Evolutionary conservation across 306 rosid genomes (phyloP).

Genomic region (Glycine latifolia): DNA sequence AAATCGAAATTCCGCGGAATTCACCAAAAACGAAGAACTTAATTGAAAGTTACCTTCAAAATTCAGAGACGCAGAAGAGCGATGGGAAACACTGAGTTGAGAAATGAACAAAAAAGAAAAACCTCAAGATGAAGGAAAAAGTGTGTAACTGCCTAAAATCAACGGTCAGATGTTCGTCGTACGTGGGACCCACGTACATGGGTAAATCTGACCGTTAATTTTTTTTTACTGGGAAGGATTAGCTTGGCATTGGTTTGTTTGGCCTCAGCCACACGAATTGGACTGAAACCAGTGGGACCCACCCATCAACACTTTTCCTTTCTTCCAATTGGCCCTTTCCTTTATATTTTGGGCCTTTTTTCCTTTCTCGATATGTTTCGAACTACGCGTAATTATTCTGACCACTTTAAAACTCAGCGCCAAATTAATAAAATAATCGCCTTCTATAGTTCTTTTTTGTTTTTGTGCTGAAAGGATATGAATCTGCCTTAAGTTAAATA

Average conservation of each 20-base stretch:
- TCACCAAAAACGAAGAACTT: not conserved
- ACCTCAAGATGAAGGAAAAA: not conserved
- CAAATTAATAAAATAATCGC: slow-evolving; percentile 1
- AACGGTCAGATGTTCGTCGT: slow-evolving; percentile 18
- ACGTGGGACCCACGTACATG: not conserved
- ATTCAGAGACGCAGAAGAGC: not conserved
- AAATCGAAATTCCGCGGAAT: not conserved
- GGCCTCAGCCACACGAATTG: slow-evolving; percentile 49
- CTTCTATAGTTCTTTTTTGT: not conserved
- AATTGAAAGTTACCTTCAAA: slow-evolving; percentile 16
- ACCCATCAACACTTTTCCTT: slow-evolving; percentile 47
- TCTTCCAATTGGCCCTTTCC: slow-evolving; percentile 27
- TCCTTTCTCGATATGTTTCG: slow-evolving; percentile 43
- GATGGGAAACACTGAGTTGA: not conserved
- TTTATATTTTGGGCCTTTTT: not conserved
- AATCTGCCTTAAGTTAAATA: not conserved
- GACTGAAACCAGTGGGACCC: slow-evolving; percentile 44
- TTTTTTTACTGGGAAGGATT: not conserved
- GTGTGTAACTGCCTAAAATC: not conserved
- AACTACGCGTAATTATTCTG: slow-evolving; percentile 41
- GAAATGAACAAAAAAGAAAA: not conserved
- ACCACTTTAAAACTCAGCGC: slow-evolving; percentile 32
- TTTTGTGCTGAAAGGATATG: slow-evolving; percentile 6
- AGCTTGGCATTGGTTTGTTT: not conserved
- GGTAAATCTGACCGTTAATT: slow-evolving; percentile 9